Conservation (phyloP, 2,329 filamentous ascomycete species). For the Chaetomium strumarium region DNA sequence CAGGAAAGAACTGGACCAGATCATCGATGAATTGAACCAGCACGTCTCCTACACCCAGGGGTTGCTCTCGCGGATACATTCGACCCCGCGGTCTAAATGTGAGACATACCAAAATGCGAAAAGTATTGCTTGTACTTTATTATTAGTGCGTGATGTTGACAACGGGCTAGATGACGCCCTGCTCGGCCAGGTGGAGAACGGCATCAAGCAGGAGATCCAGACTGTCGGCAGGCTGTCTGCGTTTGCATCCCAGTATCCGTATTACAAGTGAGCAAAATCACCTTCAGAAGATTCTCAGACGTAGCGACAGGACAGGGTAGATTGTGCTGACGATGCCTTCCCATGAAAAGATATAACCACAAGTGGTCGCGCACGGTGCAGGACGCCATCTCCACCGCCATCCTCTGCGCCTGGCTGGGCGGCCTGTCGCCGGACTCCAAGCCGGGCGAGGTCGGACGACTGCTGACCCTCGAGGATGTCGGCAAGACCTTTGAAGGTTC, state of each 20-base stretch:
- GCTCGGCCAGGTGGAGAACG: constrained; percentile 63
- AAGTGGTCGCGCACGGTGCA: constrained; percentile 83
- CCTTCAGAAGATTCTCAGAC: neutral
- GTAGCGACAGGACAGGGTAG: neutral
- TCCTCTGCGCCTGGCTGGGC: constrained; percentile 69
- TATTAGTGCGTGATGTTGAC: constrained; percentile 5
- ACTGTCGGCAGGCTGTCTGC: constrained; percentile 64
- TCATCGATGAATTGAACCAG: constrained; percentile 76
- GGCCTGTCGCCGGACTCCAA: constrained; percentile 55
- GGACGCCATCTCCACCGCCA: constrained; percentile 58
- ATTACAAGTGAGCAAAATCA: constrained; percentile 71
- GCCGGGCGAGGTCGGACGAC: constrained; percentile 52
- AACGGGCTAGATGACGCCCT: constrained; percentile 55
- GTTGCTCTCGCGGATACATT: constrained; percentile 82
- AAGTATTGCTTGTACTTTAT: neutral
- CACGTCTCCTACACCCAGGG: constrained; percentile 77
- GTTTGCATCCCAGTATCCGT: constrained; percentile 79
- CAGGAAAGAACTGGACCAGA: constrained; percentile 75
- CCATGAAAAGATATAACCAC: constrained; percentile 61
- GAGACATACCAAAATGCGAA: neutral
- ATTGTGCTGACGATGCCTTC: neutral
- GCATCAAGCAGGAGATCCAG: constrained; percentile 64
- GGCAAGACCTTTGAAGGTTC: constrained; percentile 69
- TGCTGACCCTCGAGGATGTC: constrained; percentile 84
- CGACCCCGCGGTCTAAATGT: constrained; percentile 61